Conservation (phyloP, 2,329 filamentous ascomycete species). For the Colletotrichum trifolii region DNA sequence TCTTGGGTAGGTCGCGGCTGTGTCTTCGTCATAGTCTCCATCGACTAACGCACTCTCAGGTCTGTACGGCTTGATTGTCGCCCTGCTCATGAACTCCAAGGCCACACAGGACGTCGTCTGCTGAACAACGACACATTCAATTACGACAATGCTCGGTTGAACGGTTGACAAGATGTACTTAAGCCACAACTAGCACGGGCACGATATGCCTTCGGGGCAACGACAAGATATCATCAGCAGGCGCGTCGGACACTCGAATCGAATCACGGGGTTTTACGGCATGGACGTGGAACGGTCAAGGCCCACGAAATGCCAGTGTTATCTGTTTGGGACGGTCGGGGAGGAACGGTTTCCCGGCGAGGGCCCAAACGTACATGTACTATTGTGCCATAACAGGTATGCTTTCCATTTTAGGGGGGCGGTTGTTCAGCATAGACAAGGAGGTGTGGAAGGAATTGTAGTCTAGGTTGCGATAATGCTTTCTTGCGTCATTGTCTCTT, state of each 20-base stretch:
- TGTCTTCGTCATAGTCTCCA: background rate
- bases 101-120: slow-evolving; percentile 73
- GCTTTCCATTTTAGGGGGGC: slow-evolving; percentile 50
- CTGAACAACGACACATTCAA: slow-evolving; percentile 52
- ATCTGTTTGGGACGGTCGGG: slow-evolving; percentile 37
- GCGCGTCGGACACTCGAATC: slow-evolving; percentile 39
- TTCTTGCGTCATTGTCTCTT: slow-evolving; percentile 24
- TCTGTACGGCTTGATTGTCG: slow-evolving; percentile 99
- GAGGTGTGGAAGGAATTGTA: slow-evolving; percentile 54
- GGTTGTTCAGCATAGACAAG: slow-evolving; percentile 60
- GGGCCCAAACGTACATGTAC: slow-evolving; percentile 57
- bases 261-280: slow-evolving; percentile 37
- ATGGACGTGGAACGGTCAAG: slow-evolving; percentile 39
- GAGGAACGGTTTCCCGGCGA: slow-evolving; percentile 38
- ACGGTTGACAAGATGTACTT: slow-evolving; percentile 52
- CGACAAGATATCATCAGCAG: slow-evolving; percentile 37
- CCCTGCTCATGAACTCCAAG: slow-evolving; percentile 99
- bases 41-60: slow-evolving; percentile 62
- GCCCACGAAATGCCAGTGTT: slow-evolving; percentile 36
- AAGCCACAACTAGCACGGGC: slow-evolving; percentile 40
- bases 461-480: slow-evolving; percentile 51
- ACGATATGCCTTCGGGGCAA: slow-evolving; percentile 38
- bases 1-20: slow-evolving; percentile 76
- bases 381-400: slow-evolving; percentile 58
- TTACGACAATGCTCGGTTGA: slow-evolving; percentile 37